Evolutionary conservation across 2,329 filamentous ascomycete species (phyloP).

Genomic region (Polytolypa hystricis): DNA sequence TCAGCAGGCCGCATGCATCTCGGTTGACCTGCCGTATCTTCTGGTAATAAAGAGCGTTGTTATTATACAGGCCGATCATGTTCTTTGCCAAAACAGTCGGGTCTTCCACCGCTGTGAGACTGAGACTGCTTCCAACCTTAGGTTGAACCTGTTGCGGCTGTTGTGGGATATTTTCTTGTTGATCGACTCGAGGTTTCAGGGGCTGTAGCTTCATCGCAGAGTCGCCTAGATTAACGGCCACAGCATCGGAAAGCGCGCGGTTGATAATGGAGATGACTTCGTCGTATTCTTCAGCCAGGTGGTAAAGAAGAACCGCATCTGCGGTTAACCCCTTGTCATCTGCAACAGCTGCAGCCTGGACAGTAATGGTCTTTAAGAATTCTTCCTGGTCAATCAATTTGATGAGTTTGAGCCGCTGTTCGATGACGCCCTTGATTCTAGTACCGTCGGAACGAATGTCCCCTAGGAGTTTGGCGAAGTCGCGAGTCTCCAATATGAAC

Average conservation of each 20-base stretch:
- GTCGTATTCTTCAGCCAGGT: constrained; percentile 90
- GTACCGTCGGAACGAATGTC: constrained; percentile 80
- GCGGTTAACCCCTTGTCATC: constrained; percentile 90
- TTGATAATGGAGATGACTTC: constrained; percentile 86
- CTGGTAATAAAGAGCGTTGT: constrained; percentile 48
- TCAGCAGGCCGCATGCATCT: constrained; percentile 47
- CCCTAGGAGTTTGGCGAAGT: constrained; percentile 87
- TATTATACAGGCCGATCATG: constrained; percentile 52
- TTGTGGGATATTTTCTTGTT: constrained; percentile 19
- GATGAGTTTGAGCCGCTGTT: constrained; percentile 72
- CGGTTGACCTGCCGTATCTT: constrained; percentile 49
- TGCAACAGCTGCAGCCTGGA: constrained; percentile 82
- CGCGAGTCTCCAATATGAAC: constrained; percentile 88
- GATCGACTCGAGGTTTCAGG: constrained; percentile 55
- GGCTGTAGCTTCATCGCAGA: constrained; percentile 68
- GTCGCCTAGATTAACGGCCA: constrained; percentile 65
- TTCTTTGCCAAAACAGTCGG: constrained; percentile 52
- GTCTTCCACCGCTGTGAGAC: constrained; percentile 57
- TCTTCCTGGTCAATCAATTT: constrained; percentile 68
- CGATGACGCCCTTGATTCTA: constrained; percentile 75
- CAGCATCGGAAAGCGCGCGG: constrained; percentile 77
- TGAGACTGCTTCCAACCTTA: constrained; percentile 38
- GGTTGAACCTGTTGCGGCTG: constrained; percentile 30
- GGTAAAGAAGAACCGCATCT: constrained; percentile 88
- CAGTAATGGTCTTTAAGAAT: constrained; percentile 82